Percentiles rank a stretch among this genome's conserved stretches.
Evolutionary conservation across 805 yeast genomes (phyloP).

Genomic region (Jamesozyma lodderae): DNA sequence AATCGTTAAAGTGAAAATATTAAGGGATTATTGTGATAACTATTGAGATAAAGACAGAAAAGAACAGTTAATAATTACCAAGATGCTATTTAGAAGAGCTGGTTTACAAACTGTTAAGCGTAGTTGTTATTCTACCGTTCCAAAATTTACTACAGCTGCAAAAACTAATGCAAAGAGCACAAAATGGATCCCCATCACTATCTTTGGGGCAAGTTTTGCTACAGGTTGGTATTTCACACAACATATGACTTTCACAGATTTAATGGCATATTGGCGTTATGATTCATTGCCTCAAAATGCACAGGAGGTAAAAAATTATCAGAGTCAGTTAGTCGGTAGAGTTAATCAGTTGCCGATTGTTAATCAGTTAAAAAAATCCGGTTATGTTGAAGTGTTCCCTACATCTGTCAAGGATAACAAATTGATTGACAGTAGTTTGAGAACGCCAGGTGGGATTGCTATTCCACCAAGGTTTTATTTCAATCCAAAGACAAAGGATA

Average conservation of each 20-base stretch:
- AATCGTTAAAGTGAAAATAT: too few species aligned
- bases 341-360: slow-evolving; percentile 44
- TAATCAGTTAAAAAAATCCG: slow-evolving; percentile 35
- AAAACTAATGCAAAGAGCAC: neutral
- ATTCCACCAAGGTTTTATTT: slow-evolving; percentile 64
- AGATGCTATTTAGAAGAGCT: slow-evolving; percentile 11
- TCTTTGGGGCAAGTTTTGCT: slow-evolving; percentile 25
- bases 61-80: too few species aligned
- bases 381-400: slow-evolving; percentile 30
- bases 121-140: neutral
- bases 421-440: slow-evolving; percentile 43
- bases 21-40: too few species aligned
- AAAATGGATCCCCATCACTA: slow-evolving; percentile 21
- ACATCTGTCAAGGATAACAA: neutral
- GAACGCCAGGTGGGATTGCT: slow-evolving; percentile 71
- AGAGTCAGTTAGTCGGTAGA: slow-evolving; percentile 35
- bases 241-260: slow-evolving; percentile 29
- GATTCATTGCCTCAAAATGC: slow-evolving; percentile 25
- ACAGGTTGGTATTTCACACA: slow-evolving; percentile 28
- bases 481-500: slow-evolving; percentile 45
- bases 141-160: slow-evolving; percentile 1
- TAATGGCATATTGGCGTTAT: slow-evolving; percentile 29
- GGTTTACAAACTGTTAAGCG: slow-evolving; percentile 5
- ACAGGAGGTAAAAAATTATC: slow-evolving; percentile 25
- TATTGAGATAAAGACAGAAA: too few species aligned